Percentiles rank a stretch among this genome's conserved stretches.
These are phyloP conservation scores for Draba incana DNA, from an alignment of 345 rosid species.

Conservation along the genomic window DNA sequence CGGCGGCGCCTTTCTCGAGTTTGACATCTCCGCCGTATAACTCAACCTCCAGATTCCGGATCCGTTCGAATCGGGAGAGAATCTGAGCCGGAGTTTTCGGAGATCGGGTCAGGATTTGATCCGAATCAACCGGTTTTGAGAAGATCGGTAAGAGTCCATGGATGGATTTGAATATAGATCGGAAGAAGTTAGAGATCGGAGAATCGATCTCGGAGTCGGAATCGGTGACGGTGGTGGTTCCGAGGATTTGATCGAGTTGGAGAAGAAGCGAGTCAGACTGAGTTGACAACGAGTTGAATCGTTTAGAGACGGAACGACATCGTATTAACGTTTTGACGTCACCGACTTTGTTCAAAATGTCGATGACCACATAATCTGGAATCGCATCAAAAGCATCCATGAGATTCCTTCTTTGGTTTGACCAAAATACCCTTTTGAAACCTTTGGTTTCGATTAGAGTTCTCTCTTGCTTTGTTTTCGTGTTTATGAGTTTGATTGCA, in stretches of 20 bases:
- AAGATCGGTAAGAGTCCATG: slow-evolving; percentile 29
- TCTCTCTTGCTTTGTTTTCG: background rate
- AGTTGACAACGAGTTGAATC: slow-evolving; percentile 40
- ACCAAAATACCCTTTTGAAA: slow-evolving; percentile 24
- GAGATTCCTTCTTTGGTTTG: background rate
- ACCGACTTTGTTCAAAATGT: slow-evolving; percentile 43
- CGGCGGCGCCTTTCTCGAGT: slow-evolving; percentile 44
- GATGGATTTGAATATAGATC: slow-evolving; percentile 38
- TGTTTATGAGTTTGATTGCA: background rate
- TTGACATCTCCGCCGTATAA: slow-evolving; percentile 39
- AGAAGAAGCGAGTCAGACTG: slow-evolving; percentile 45
- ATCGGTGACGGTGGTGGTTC: slow-evolving; percentile 10
- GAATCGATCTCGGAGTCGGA: slow-evolving; percentile 33
- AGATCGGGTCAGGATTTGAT: slow-evolving; percentile 10
- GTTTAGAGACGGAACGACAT: slow-evolving; percentile 43
- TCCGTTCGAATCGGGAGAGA: slow-evolving; percentile 41
- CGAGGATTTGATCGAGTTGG: slow-evolving; percentile 43
- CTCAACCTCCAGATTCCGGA: slow-evolving; percentile 41
- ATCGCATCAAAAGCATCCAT: slow-evolving; percentile 45
- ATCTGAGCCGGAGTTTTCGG: slow-evolving; percentile 41
- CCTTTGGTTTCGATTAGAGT: slow-evolving; percentile 24
- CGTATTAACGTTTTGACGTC: slow-evolving; percentile 44
- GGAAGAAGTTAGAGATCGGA: slow-evolving; percentile 38
- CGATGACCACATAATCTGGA: slow-evolving; percentile 42
- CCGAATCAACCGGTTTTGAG: slow-evolving; percentile 13